phyloP scores from a whole-genome alignment of 768 basidiomycete genomes.

The Termitomyces sp. region DNA sequence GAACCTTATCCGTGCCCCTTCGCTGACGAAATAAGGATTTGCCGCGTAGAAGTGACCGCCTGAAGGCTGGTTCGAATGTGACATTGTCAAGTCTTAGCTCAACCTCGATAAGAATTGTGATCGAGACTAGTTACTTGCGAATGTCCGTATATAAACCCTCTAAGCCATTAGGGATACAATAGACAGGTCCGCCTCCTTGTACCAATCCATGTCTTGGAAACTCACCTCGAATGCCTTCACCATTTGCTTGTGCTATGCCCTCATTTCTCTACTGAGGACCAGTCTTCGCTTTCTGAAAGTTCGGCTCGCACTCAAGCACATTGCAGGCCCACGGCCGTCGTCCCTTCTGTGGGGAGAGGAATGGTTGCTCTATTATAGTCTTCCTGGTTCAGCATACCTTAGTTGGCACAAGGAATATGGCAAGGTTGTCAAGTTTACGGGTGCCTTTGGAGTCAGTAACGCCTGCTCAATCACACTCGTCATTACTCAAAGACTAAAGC shows the following conservation, averaged over 20 bases:
- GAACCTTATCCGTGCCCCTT: not conserved
- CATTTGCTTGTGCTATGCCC: conserved; percentile 25
- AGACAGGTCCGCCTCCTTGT: conserved; percentile 6
- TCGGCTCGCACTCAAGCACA: conserved; percentile 33
- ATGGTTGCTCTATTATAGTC: conserved; percentile 48
- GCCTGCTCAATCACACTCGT: not conserved
- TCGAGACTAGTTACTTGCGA: conserved; percentile 13
- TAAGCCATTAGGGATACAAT: not conserved
- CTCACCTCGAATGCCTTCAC: conserved; percentile 25
- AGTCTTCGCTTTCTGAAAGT: conserved; percentile 31
- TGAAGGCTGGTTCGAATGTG: not conserved
- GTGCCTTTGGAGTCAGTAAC: conserved; percentile 44
- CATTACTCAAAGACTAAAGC: conserved; percentile 2
- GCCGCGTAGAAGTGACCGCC: not conserved
- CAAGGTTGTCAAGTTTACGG: conserved; percentile 51
- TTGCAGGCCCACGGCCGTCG: conserved; percentile 48
- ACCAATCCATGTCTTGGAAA: conserved; percentile 21
- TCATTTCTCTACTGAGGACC: conserved; percentile 30
- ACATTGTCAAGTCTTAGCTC: conserved; percentile 2
- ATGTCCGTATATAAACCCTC: conserved; percentile 14
- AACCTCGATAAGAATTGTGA: conserved; percentile 9
- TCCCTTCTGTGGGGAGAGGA: conserved; percentile 64
- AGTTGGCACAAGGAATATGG: conserved; percentile 55
- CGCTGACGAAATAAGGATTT: not conserved
- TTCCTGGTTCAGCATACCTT: conserved; percentile 51